Evolutionary conservation across 2,329 filamentous ascomycete genomes (phyloP).

Genomic region (Microcyclosporella mali): DNA sequence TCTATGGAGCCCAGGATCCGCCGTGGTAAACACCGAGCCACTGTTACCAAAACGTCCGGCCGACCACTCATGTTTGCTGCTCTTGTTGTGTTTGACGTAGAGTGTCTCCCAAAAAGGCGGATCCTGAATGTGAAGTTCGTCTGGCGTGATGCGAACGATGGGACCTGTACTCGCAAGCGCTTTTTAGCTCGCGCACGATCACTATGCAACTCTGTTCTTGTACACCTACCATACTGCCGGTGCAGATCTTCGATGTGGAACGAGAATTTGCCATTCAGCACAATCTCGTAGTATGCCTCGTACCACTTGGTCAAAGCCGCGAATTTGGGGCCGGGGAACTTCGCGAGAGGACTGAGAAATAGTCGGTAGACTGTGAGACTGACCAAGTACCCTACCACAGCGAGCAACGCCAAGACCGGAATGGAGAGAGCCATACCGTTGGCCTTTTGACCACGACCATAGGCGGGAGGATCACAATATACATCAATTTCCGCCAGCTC

Average conservation of each 20-base stretch:
- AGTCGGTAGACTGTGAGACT: conserved; percentile 20
- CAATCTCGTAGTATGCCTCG: conserved; percentile 27
- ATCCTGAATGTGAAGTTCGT: conserved; percentile 40
- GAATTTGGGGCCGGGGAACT: conserved; percentile 26
- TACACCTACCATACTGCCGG: conserved; percentile 16
- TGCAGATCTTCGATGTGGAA: conserved; percentile 26
- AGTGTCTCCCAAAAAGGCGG: conserved; percentile 21
- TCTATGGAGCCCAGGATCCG: conserved; percentile 11
- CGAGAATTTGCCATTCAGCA: conserved; percentile 22
- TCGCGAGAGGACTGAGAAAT: conserved; percentile 22
- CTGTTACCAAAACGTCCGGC: conserved; percentile 14
- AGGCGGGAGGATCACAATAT: too few species aligned
- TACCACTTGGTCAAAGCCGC: conserved; percentile 25
- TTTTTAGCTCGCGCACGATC: too few species aligned
- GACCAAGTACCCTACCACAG: conserved; percentile 9
- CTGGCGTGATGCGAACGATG: conserved; percentile 32
- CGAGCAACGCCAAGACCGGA: background rate
- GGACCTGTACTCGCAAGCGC: too few species aligned
- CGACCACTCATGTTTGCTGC: conserved; percentile 12
- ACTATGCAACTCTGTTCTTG: too few species aligned
- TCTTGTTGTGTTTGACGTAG: conserved; percentile 23
- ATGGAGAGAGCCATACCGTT: background rate
- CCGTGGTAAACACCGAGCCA: conserved; percentile 14
- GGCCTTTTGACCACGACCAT: too few species aligned
- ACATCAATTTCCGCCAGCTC: too few species aligned